Conservation (phyloP, 2,329 filamentous ascomycete genomes). For the Xylariaceae sp. region DNA sequence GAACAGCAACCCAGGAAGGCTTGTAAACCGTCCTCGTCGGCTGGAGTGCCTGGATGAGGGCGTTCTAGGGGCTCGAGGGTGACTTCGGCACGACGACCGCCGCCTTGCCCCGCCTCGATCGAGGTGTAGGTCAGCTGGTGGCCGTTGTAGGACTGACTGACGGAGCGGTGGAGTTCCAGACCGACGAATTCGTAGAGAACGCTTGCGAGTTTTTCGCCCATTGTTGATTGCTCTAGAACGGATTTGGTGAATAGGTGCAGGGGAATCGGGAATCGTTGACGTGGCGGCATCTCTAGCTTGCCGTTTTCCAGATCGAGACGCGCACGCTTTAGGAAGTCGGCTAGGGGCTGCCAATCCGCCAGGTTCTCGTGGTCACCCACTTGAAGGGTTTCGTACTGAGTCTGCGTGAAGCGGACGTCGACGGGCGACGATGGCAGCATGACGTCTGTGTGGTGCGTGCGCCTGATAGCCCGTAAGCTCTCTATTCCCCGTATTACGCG, state of each 20-base stretch:
- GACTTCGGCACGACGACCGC: slow-evolving; percentile 49
- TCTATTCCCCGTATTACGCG: slow-evolving; percentile 32
- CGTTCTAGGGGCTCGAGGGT: slow-evolving; percentile 38
- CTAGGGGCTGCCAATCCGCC: slow-evolving; percentile 34
- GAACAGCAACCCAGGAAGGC: slow-evolving; percentile 24
- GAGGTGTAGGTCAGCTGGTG: slow-evolving; percentile 49
- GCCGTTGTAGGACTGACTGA: slow-evolving; percentile 40
- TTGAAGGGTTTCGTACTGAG: slow-evolving; percentile 32
- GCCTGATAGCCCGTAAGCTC: slow-evolving; percentile 39
- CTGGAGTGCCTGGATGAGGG: background rate
- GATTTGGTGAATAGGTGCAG: slow-evolving; percentile 20
- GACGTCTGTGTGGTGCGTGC: slow-evolving; percentile 40
- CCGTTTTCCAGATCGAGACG: slow-evolving; percentile 44
- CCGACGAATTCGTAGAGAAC: slow-evolving; percentile 44
- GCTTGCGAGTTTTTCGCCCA: slow-evolving; percentile 1
- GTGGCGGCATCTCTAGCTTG: slow-evolving; percentile 37
- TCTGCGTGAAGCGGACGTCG: slow-evolving; percentile 46
- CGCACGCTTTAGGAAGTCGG: slow-evolving; percentile 42
- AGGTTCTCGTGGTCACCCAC: slow-evolving; percentile 26
- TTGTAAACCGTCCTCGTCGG: background rate
- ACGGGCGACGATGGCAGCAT: slow-evolving; percentile 45
- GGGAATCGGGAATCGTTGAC: slow-evolving; percentile 33
- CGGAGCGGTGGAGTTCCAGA: slow-evolving; percentile 48
- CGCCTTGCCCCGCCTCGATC: slow-evolving; percentile 49
- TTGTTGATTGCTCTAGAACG: background rate